Evolutionary conservation across 305 asterid genomes (phyloP), one percentile per base, ranked within the genome.

Genomic region (Solanum chacoense): DNA sequence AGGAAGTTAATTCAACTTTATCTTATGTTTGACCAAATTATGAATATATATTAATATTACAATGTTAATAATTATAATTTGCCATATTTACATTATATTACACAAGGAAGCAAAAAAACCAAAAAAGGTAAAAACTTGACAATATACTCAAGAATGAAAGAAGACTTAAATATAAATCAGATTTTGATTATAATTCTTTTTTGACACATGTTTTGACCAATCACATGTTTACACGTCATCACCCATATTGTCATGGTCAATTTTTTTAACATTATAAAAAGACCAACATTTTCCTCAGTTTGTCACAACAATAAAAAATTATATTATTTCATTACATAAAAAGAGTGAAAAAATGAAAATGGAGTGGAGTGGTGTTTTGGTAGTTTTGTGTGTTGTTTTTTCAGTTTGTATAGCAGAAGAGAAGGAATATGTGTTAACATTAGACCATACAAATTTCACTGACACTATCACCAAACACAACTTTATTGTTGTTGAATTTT

Each of bases 401-500:
- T 73, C 90, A 40, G 90, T 87, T 12, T 89, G 92, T 38, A 88
- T 90, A 28, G 93, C 89, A 92, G 89, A 76, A 29, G 88, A 87
- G 42, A 91, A 73, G 73, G 97, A 95, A 73, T 87, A 92, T 85
- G 98, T 95, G 86, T 84, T 94, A 90, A 94, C 98, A 91, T 88
- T 95, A 93, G 98, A 93, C 91, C 93, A 89, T 86, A 85, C 96
- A 79, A 95, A 95, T 88, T 93, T 95, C 94, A 35, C 95, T 35
- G 92, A 93, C 9, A 81, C 88, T 20, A 89, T 95, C 24, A 74
- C 92, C 65, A 94, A 94, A 74, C 93, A 91, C 92, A 67, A 87
- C 84, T 95, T 95, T 90, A 90, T 95, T 90, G 95, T 95, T 83
- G 96, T 94, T 34, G 96, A 94, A 78, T 95, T 95, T 91, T 95